Conservation (phyloP, 148 eudicot genomes). For the Amaranthus cruentus region DNA sequence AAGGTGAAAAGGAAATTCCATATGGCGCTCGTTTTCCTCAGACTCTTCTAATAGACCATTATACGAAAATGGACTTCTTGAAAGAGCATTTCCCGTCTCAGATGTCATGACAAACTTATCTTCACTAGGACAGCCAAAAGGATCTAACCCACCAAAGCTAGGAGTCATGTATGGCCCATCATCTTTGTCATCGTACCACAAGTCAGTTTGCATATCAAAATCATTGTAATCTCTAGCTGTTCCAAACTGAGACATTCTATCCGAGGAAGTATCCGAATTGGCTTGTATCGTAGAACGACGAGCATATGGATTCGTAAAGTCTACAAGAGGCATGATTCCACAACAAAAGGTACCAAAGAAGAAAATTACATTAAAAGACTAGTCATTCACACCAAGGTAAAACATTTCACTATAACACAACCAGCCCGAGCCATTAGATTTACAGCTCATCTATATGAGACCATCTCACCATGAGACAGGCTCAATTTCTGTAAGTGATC, state of each 20-base stretch:
- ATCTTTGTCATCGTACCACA: slow-evolving; percentile 82
- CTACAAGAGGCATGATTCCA: slow-evolving; percentile 34
- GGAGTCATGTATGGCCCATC: slow-evolving; percentile 64
- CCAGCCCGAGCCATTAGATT: background rate
- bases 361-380: slow-evolving; percentile 1
- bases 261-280: slow-evolving; percentile 79
- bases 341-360: background rate
- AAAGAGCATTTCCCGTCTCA: slow-evolving; percentile 31
- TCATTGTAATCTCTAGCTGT: slow-evolving; percentile 95
- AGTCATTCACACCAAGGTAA: background rate
- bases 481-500: too few species aligned
- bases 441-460: too few species aligned
- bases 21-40: slow-evolving; percentile 22
- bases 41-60: slow-evolving; percentile 37
- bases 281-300: slow-evolving; percentile 37
- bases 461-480: too few species aligned
- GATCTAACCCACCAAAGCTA: slow-evolving; percentile 44
- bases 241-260: slow-evolving; percentile 88
- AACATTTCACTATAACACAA: background rate
- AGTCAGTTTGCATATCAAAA: slow-evolving; percentile 83
- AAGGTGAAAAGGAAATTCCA: slow-evolving; percentile 38
- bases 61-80: slow-evolving; percentile 28
- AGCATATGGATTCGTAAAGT: slow-evolving; percentile 89
- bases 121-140: slow-evolving; percentile 62
- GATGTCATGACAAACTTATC: slow-evolving; percentile 82